Evolutionary conservation across 1,284 basidiomycete genomes (phyloP).

Genomic region (Cutaneotrichosporon sp.): DNA sequence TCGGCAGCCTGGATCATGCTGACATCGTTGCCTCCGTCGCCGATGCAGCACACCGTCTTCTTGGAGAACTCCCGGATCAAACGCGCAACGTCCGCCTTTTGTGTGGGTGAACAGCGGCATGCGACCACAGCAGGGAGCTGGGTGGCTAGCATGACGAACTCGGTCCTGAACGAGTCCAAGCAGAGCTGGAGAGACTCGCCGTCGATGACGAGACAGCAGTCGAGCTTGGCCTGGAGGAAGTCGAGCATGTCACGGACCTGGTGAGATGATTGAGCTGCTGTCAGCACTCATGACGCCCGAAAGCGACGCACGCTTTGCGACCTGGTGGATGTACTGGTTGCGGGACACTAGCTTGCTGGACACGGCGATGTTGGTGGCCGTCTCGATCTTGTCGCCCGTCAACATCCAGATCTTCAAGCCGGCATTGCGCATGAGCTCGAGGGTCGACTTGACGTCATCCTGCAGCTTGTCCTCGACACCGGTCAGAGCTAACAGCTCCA

Average conservation of each 20-base stretch:
- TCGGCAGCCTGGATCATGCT: slow-evolving; percentile 97
- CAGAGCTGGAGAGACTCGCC: slow-evolving; percentile 95
- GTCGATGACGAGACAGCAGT: slow-evolving; percentile 98
- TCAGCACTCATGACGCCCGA: neutral
- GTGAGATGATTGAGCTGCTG: slow-evolving; percentile 74
- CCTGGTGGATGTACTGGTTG: slow-evolving; percentile 97
- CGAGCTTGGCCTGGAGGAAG: slow-evolving; percentile 89
- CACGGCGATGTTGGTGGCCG: slow-evolving; percentile 96
- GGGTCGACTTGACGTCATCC: slow-evolving; percentile 90
- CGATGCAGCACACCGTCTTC: slow-evolving; percentile 97
- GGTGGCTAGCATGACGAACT: slow-evolving; percentile 94
- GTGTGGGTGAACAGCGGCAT: slow-evolving; percentile 96
- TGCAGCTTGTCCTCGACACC: slow-evolving; percentile 99
- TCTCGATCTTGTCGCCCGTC: slow-evolving; percentile 99
- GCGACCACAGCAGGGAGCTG: slow-evolving; percentile 96
- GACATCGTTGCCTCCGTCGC: slow-evolving; percentile 96
- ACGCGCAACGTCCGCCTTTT: slow-evolving; percentile 95
- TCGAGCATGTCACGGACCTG: slow-evolving; percentile 88
- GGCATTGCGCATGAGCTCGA: slow-evolving; percentile 91
- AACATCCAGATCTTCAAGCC: slow-evolving; percentile 99
- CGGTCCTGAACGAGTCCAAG: slow-evolving; percentile 82
- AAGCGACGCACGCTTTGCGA: slow-evolving; percentile 86
- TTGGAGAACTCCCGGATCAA: slow-evolving; percentile 86
- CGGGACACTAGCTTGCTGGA: slow-evolving; percentile 94
- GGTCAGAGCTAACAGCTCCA: slow-evolving; percentile 90